Conservation (phyloP, 2,329 filamentous ascomycete genomes). For the Epichloe aotearoae region DNA sequence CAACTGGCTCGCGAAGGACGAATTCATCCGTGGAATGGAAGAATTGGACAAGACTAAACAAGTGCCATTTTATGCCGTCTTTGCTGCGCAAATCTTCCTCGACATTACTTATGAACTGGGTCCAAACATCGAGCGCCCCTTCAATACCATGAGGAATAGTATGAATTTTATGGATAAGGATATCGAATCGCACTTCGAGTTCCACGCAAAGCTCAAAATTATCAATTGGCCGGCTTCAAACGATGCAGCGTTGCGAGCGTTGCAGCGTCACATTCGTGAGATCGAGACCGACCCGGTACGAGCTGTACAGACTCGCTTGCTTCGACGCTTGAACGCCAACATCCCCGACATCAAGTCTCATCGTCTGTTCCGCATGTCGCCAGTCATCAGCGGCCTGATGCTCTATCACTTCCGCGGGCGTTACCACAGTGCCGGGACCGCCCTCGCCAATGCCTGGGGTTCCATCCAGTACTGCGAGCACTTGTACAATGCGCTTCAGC, state of each 20-base stretch:
- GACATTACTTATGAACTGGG: conserved; percentile 25
- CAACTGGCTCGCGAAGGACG: conserved; percentile 19
- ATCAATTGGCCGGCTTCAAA: conserved; percentile 12
- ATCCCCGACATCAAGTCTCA: conserved; percentile 6
- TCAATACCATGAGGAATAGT: not conserved
- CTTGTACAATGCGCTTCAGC: conserved; percentile 25
- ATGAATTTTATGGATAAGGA: not conserved
- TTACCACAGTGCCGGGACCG: conserved; percentile 19
- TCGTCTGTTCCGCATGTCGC: conserved; percentile 21
- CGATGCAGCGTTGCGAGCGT: not conserved
- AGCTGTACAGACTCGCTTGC: not conserved
- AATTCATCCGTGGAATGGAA: conserved; percentile 22
- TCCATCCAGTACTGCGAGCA: conserved; percentile 24
- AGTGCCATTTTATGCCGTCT: conserved; percentile 23
- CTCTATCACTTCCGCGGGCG: conserved; percentile 21
- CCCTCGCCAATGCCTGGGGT: conserved; percentile 24
- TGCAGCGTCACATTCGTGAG: conserved; percentile 5
- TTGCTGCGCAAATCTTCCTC: conserved; percentile 27
- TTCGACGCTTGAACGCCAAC: not conserved
- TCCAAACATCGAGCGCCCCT: conserved; percentile 3
- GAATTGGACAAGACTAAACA: conserved; percentile 16
- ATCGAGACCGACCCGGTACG: not conserved
- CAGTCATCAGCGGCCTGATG: conserved; percentile 25
- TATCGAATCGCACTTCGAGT: conserved; percentile 9
- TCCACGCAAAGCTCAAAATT: conserved; percentile 18